Evolutionary conservation across 371 early-diverging fungal genomes (phyloP), one percentile per base, ranked within the genome.

Genomic region (Saksenaea vasiformis): DNA sequence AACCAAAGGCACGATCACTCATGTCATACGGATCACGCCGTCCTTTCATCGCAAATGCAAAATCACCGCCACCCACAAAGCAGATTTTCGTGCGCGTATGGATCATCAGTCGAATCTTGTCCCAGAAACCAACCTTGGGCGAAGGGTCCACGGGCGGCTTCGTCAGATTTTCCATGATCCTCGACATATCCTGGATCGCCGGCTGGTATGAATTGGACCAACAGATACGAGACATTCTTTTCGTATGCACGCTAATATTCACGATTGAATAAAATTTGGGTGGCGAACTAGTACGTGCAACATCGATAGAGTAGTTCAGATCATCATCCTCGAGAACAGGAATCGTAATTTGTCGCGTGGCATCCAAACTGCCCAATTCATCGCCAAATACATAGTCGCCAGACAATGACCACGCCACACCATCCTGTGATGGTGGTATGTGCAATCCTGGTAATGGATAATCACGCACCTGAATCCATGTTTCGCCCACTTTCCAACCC

Each of bases 81-180:
- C 74, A 67, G 5, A 90, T 72, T 28, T 71, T 74, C 35, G 83
- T 73, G 15, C 66, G 64, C 10, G 90, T 86, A 66, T 93, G 93
- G 31, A 90, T 68, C 44, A 91, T 82, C 2, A 91, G 60, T 7
- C 93, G 73, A 26, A 91, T 65, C 64, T 91, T 91, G 66, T 93
- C 93, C 93, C 93, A 93, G 74, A 90, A 90, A 0, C 91, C 91
- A 28, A 89, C 68, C 5, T 85, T 86, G 7, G 82, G 79, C 26
- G 87, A 86, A 3, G 90, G 91, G 74, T 91, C 80, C 0, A 85
- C 80, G 24, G 85, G 85, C 5, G 89, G 84, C 9, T 82, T 77
- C 8, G 91, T 88, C 44, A 93, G 67, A 4, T 72, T 71, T 37
- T 91, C 93, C 22, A 91, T 65, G 0, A 85, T 78, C 5, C 84